Evolutionary conservation across 352 stramenopile species (phyloP), one percentile per base, ranked within the genome.

Genomic region (Poterioochromonas sp.): DNA sequence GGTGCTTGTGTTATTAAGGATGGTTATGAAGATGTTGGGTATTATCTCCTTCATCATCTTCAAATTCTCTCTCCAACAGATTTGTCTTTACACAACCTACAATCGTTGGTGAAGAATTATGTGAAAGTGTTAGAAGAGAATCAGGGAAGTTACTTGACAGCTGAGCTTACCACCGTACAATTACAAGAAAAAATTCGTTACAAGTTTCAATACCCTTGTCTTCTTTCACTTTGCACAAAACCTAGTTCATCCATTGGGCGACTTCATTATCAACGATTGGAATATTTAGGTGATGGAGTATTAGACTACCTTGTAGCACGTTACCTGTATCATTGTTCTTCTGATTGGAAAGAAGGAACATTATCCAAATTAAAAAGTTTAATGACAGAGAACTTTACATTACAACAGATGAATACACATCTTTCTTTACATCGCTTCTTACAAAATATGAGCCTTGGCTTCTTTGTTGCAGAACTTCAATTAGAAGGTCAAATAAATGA

Each of bases 281-380:
- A 83, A 43, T 78, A 83, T 35, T 49, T 83, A 26, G 79, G 79
- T 11, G 79, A 83, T 69, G 79, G 78, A 43, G 43, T 83, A 20
- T 41, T 83, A 78, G 76, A 77, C 40, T 82, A 29, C 12, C 5
- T 68, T 39, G 58, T 68, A 8, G 58, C 29, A 26, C 26, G 26
- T 5, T 18, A 40, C 26, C 26, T 68, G 29, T 68, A 37, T 26
- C 11, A 12, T 68, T 26, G 15, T 15, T 26, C 5, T 35, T 39
- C 58, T 39, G 58, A 68, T 12, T 37, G 12, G 58, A 39, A 68
- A 11, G 58, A 68, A 68, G 58, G 58, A 18, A 5, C 5, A 18
- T 18, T 68, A 26, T 37, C 58, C 26, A 5, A 68, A 32, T 8
- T 15, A 11, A 68, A 68, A 26, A 15, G 8, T 26, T 15, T 29